These are phyloP conservation scores for Chrysoporthe puriensis DNA, from an alignment of 2,329 filamentous ascomycete genomes.

Conservation along the genomic window DNA sequence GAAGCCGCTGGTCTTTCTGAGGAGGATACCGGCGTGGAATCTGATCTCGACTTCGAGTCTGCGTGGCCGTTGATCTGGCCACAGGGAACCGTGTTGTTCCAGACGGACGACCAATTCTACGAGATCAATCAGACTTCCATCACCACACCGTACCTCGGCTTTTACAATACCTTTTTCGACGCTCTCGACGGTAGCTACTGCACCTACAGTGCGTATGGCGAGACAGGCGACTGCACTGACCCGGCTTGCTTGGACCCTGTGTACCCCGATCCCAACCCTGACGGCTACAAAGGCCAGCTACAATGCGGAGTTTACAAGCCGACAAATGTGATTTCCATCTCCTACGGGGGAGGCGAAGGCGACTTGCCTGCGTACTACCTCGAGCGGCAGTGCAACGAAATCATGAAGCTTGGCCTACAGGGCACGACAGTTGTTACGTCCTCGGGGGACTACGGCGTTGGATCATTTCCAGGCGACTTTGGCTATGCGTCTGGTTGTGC, in stretches of 20 bases:
- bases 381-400: conserved; percentile 46
- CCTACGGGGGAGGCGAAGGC: conserved; percentile 52
- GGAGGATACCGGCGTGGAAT: conserved; percentile 37
- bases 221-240: conserved; percentile 46
- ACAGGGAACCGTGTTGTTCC: conserved; percentile 44
- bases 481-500: conserved; percentile 38
- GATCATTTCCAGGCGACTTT: conserved; percentile 36
- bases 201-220: conserved; percentile 49
- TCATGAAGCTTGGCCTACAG: conserved; percentile 50
- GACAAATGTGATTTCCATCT: conserved; percentile 56
- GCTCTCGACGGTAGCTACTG: conserved; percentile 50
- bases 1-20: conserved; percentile 10
- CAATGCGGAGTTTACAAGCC: conserved; percentile 43
- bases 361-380: conserved; percentile 52
- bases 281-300: conserved; percentile 52
- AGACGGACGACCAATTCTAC: conserved; percentile 38
- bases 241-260: conserved; percentile 50
- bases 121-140: conserved; percentile 30
- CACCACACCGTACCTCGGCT: conserved; percentile 36
- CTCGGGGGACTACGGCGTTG: conserved; percentile 46
- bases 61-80: conserved; percentile 55
- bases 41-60: conserved; percentile 53
- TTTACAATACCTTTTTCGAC: conserved; percentile 49
- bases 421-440: conserved; percentile 46
- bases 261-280: conserved; percentile 50